Percentiles rank a stretch among this genome's conserved stretches.
phyloP scores from a whole-genome alignment of 176 grass and related monocot genomes.

The Cenchrus americanus region DNA sequence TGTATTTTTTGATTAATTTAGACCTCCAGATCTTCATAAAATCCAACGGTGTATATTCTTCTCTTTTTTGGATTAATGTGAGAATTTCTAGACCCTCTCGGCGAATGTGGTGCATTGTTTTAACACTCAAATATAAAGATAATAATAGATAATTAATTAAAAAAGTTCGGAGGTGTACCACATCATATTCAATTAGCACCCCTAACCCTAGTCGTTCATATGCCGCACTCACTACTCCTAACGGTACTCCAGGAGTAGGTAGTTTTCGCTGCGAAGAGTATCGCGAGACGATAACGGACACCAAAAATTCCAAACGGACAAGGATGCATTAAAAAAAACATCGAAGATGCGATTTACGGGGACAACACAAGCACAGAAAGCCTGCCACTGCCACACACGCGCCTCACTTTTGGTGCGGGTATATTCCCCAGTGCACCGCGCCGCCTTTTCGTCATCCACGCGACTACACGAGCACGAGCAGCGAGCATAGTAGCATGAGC shows the following conservation, averaged over 20 bases:
- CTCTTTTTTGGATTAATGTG: no score
- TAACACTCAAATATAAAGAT: no score
- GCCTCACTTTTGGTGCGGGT: conserved; percentile 15
- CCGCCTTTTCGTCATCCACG: no score
- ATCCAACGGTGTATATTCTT: no score
- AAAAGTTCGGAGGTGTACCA: no score
- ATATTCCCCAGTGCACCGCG: conserved; percentile 13
- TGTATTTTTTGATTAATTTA: no score
- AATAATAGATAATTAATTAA: no score
- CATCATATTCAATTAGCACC: no score
- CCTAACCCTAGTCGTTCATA: not conserved
- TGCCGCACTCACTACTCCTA: not conserved
- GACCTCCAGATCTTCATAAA: no score
- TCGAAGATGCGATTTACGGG: conserved; percentile 9
- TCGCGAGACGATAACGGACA: not conserved
- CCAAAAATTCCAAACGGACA: not conserved
- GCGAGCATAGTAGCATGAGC: not conserved
- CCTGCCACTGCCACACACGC: conserved; percentile 27
- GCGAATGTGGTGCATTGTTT: no score
- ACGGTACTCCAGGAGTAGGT: not conserved
- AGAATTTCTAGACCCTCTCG: no score
- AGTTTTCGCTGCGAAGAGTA: not conserved
- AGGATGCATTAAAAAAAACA: not conserved
- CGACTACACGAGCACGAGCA: no score
- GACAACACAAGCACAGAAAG: conserved; percentile 44